These are phyloP conservation scores for Fusarium cyanostomum DNA, from an alignment of 2,329 filamentous ascomycete species.

Conservation along the genomic window DNA sequence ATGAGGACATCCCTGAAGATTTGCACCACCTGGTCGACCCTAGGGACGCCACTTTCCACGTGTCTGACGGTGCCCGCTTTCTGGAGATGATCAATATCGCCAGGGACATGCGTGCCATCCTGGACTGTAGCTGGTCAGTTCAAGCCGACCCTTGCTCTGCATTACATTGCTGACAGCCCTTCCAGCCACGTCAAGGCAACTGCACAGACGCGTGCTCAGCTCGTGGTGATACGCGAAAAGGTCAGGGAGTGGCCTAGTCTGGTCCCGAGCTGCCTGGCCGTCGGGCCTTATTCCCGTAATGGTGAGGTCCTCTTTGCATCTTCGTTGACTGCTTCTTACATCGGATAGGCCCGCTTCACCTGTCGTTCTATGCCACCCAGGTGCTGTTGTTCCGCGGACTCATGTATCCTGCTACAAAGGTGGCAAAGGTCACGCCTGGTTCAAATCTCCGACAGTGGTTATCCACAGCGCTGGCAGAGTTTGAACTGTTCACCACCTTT, in stretches of 20 bases:
- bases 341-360: conserved; percentile 49
- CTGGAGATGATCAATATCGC: conserved; percentile 48
- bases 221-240: conserved; percentile 42
- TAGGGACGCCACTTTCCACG: conserved; percentile 45
- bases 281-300: conserved; percentile 29
- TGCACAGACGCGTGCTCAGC: conserved; percentile 27
- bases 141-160: background rate
- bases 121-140: conserved; percentile 50
- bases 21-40: conserved; percentile 49
- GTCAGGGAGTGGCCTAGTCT: conserved; percentile 50
- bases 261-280: conserved; percentile 46
- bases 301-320: conserved; percentile 13
- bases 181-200: conserved; percentile 24
- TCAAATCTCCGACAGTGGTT: conserved; percentile 52
- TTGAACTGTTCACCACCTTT: conserved; percentile 51
- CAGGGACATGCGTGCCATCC: conserved; percentile 44
- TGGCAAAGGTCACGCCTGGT: conserved; percentile 49
- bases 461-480: conserved; percentile 47
- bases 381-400: conserved; percentile 55
- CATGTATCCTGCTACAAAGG: conserved; percentile 56
- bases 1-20: conserved; percentile 53
- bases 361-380: conserved; percentile 54
- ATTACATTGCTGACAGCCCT: conserved; percentile 3
- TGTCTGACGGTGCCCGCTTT: conserved; percentile 51
- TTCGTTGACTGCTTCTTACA: conserved; percentile 13